Percentiles rank a stretch among this genome's conserved stretches.
Conservation (phyloP, 106 monocot genomes). For the Vanilla planifolia region DNA sequence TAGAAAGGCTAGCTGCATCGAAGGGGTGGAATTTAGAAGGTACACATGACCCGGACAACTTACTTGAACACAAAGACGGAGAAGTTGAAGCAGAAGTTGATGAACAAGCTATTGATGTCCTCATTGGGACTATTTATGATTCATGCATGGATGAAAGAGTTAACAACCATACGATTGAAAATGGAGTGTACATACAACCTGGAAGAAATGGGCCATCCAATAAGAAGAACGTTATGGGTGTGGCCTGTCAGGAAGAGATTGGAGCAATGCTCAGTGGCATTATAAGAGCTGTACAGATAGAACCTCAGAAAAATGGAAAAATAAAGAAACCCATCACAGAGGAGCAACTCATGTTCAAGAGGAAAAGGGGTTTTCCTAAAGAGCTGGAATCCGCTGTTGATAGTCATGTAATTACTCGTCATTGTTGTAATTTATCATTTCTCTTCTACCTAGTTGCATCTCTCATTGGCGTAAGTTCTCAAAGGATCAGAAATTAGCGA, state of each 20-base stretch:
- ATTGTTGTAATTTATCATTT: not conserved
- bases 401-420: not conserved
- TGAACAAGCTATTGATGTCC: not conserved
- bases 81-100: not conserved
- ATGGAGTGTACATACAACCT: no score
- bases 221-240: no score
- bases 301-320: not conserved
- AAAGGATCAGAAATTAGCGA: not conserved
- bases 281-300: not conserved
- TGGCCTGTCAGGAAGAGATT: not conserved
- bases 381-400: not conserved
- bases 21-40: conserved; percentile 5
- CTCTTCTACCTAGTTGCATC: not conserved
- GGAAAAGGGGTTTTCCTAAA: not conserved
- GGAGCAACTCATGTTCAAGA: not conserved
- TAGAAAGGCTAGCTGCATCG: conserved; percentile 2
- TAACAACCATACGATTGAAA: no score
- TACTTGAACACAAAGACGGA: not conserved
- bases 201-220: not conserved
- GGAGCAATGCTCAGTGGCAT: not conserved
- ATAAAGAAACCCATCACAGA: not conserved
- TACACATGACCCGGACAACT: no score
- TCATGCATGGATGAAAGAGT: conserved; percentile 7
- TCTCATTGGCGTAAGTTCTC: not conserved
- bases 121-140: not conserved